phyloP scores from a whole-genome alignment of 495 filamentous ascomycete species.

The Penicillium ochrochloron region DNA sequence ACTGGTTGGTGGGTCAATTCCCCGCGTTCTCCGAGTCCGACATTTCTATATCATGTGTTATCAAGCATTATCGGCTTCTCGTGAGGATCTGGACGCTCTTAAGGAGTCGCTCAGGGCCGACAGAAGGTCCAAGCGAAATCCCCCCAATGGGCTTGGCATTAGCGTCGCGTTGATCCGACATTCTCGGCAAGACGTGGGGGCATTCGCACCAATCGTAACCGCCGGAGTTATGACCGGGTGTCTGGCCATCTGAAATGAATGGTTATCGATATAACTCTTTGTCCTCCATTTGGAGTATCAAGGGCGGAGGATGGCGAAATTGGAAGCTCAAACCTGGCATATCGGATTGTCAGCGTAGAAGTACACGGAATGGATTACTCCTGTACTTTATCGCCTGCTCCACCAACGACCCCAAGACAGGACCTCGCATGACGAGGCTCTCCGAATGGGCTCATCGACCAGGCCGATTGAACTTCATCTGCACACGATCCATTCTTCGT shows the following conservation, averaged over 20 bases:
- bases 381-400: background rate
- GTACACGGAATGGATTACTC: background rate
- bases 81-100: background rate
- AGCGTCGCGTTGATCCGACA: background rate
- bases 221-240: background rate
- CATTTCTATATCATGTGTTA: background rate
- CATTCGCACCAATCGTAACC: background rate
- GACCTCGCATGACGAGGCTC: background rate
- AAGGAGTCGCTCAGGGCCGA: background rate
- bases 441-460: background rate
- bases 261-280: background rate
- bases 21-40: background rate
- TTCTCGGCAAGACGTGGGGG: constrained; percentile 1
- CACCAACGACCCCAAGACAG: background rate
- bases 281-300: background rate
- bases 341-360: background rate
- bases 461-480: background rate
- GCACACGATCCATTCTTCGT: background rate
- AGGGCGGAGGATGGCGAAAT: background rate
- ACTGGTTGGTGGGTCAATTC: background rate
- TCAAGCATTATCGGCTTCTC: background rate
- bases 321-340: background rate
- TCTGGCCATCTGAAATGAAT: background rate
- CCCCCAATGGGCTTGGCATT: background rate
- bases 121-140: constrained; percentile 7